Base-by-base conservation (phyloP, 179 eudicot species). In the Gypsophila paniculata region DNA sequence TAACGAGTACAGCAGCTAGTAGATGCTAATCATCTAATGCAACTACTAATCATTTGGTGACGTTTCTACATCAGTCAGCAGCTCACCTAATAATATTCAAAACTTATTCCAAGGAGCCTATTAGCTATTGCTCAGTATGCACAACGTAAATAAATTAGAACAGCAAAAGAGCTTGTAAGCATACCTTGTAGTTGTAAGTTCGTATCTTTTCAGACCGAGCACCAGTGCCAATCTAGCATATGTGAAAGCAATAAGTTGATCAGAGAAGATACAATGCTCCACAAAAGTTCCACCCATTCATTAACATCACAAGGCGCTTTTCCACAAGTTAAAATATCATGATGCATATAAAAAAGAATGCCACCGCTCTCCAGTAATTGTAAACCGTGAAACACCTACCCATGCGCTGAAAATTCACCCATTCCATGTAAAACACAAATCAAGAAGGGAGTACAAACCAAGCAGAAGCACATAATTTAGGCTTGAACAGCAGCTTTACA, bases 201-300 rank as follows among this genome's bases (percentile, higher is more conserved):
- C 99, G 85, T 67, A 94, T 94, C 86, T 94, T 94, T 72, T 94
- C 99, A 14, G 99, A 69, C 68, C 97, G 96, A 68, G 99, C 85
- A 77, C 99, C 99, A 42, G 97, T 88, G 71, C 99, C 99, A 71
- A 94, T 92, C 99, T 94, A 86, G 48, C 81, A 88, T n/a, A n/a
- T 74, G 71, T 34, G 34, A 36, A 72, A 68, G 19, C 65, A 38
- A 57, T 44, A 19, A 15, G 22, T 62, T 12, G 67, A 61, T 12
- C 6, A 21, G 69, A 61, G 52, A 42, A 38, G 52, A 53, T 51
- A 67, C 67, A 36, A 8, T 6, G 4, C 0, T 18, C 44, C 65
- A 58, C 63, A 38, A 49, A 15, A 61, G 54, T 34, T 34, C 53
- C 23, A 19, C 49, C 42, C 36, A 66, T 23, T 29, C 34, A 42